phyloP scores from a whole-genome alignment of 2,329 filamentous ascomycete species.

The Fusarium nematophilum region DNA sequence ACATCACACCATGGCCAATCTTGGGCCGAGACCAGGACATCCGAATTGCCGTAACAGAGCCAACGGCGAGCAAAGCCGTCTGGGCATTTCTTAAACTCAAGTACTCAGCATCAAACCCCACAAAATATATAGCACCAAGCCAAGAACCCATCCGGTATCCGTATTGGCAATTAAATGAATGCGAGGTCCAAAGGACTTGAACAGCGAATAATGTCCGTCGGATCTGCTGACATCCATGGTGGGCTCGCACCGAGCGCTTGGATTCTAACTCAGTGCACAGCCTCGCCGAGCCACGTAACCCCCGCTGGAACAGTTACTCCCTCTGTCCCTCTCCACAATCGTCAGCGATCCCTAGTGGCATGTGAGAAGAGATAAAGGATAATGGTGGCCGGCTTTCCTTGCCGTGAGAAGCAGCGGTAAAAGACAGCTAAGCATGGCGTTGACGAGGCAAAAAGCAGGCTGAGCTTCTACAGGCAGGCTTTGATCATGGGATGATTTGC shows the following conservation, averaged over 20 bases:
- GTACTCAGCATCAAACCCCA: too few species aligned
- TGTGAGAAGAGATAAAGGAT: neutral
- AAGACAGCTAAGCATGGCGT: neutral
- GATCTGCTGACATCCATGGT: neutral
- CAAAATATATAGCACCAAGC: too few species aligned
- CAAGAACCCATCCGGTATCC: conserved; percentile 3
- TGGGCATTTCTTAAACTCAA: too few species aligned
- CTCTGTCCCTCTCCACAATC: neutral
- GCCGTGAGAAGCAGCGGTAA: too few species aligned
- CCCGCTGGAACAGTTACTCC: neutral
- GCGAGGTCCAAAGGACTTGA: too few species aligned
- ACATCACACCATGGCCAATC: too few species aligned
- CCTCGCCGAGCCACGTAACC: conserved; percentile 37
- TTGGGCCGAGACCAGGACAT: neutral
- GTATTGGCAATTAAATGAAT: conserved; percentile 21
- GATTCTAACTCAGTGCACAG: conserved; percentile 33
- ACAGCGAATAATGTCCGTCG: neutral
- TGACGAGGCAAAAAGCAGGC: neutral
- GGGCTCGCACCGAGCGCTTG: conserved; percentile 3
- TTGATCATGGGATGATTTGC: neutral
- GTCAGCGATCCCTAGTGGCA: neutral
- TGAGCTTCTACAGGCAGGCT: too few species aligned
- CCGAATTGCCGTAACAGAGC: neutral
- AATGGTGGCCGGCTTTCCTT: too few species aligned
- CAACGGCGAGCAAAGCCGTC: too few species aligned